Evolutionary conservation across 345 rosid genomes (phyloP).

Genomic region (Erysimum cheiranthoides): DNA sequence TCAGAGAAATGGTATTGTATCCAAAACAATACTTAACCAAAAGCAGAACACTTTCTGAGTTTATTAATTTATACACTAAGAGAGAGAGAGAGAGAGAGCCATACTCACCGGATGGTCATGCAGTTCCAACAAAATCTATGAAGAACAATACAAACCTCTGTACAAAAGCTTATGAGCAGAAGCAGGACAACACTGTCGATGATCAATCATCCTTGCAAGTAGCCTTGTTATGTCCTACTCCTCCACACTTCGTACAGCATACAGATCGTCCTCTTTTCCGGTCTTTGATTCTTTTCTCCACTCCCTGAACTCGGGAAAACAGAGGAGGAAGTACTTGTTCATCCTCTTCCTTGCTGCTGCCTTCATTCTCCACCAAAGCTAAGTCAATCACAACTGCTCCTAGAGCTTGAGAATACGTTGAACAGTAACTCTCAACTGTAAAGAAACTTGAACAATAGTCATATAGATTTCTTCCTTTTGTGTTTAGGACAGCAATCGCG

Average conservation of each 20-base stretch:
- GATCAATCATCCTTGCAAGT: slow-evolving; percentile 68
- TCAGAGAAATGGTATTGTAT: slow-evolving; percentile 2
- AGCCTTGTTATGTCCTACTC: slow-evolving; percentile 82
- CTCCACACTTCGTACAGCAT: slow-evolving; percentile 76
- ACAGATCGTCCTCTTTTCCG: slow-evolving; percentile 57
- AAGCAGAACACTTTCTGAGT: slow-evolving; percentile 11
- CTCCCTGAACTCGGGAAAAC: slow-evolving; percentile 50
- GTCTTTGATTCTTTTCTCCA: slow-evolving; percentile 55
- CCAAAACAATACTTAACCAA: slow-evolving; percentile 22
- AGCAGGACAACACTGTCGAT: slow-evolving; percentile 17
- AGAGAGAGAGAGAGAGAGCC: not conserved
- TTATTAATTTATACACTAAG: slow-evolving; percentile 30
- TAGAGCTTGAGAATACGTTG: slow-evolving; percentile 60
- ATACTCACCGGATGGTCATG: slow-evolving; percentile 3
- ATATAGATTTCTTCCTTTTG: slow-evolving; percentile 54
- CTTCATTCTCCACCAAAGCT: slow-evolving; percentile 33
- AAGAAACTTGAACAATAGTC: slow-evolving; percentile 73
- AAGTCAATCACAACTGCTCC: slow-evolving; percentile 45
- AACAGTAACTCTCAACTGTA: slow-evolving; percentile 60
- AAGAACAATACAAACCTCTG: slow-evolving; percentile 35
- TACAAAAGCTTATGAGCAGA: slow-evolving; percentile 35
- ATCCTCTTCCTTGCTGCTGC: slow-evolving; percentile 45
- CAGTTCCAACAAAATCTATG: slow-evolving; percentile 19
- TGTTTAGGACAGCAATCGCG: slow-evolving; percentile 76
- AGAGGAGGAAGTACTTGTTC: slow-evolving; percentile 80